A percentile compares a stretch with the other conserved stretches of the same genome.
phyloP scores from a whole-genome alignment of 305 asterid species.

The Plantago lanceolata region DNA sequence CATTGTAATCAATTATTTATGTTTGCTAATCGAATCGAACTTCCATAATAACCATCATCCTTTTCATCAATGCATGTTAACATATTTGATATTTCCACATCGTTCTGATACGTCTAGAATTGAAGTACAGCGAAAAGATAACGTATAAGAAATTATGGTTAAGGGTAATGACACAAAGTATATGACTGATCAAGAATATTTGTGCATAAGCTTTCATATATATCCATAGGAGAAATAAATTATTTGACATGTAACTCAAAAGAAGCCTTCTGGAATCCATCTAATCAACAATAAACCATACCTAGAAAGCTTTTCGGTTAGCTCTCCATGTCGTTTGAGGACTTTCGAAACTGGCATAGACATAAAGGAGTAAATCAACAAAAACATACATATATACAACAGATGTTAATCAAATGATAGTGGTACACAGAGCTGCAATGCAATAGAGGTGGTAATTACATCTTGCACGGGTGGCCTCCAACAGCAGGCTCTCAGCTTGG shows the following conservation, averaged over 20 bases:
- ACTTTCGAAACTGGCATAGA: constrained; percentile 65
- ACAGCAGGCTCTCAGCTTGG: constrained; percentile 45
- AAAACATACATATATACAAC: constrained; percentile 1
- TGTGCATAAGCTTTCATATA: not conserved
- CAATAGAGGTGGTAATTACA: constrained; percentile 36
- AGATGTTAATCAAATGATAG: constrained; percentile 1
- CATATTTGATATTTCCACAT: too few species aligned
- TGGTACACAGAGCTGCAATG: constrained; percentile 16
- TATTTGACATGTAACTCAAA: too few species aligned
- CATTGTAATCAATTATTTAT: too few species aligned
- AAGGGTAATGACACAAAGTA: not conserved
- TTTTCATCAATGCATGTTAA: too few species aligned
- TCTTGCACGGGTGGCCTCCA: constrained; percentile 69
- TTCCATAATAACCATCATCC: too few species aligned
- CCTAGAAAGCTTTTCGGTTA: constrained; percentile 93
- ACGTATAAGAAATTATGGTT: too few species aligned
- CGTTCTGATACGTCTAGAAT: too few species aligned
- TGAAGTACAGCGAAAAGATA: too few species aligned
- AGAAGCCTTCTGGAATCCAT: constrained; percentile 2
- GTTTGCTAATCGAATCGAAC: too few species aligned
- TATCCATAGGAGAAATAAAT: not conserved
- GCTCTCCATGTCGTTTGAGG: constrained; percentile 82
- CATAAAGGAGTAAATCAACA: constrained; percentile 18
- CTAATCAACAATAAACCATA: constrained; percentile 14
- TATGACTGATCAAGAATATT: not conserved